phyloP scores from a whole-genome alignment of 73 alveolate genomes.

The Paramecium pentaurelia region DNA sequence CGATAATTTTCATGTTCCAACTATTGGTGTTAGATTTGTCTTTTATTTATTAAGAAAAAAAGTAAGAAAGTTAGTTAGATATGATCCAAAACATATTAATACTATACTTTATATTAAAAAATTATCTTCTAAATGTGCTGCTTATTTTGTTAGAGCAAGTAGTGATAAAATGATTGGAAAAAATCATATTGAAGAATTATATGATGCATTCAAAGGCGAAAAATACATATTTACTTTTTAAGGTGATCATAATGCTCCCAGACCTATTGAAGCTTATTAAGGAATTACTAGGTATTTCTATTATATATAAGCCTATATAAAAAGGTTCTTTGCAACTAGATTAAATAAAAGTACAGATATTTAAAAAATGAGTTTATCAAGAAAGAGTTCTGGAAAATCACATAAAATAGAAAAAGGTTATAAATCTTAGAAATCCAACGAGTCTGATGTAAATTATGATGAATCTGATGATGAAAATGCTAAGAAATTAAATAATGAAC shows the following conservation, averaged over 20 bases:
- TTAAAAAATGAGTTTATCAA: background rate
- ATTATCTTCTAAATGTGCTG: background rate
- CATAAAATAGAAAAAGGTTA: background rate
- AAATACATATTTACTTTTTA: background rate
- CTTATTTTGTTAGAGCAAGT: constrained; percentile 10
- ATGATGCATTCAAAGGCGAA: constrained; percentile 30
- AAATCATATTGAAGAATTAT: background rate
- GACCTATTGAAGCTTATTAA: constrained; percentile 28
- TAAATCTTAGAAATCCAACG: background rate
- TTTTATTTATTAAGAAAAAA: constrained; percentile 23
- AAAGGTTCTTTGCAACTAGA: constrained; percentile 36
- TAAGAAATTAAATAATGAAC: background rate
- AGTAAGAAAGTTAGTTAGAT: background rate
- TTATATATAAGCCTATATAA: background rate
- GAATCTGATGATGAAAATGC: constrained; percentile 44
- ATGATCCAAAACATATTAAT: constrained; percentile 33
- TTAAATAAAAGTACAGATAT: background rate
- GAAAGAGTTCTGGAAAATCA: constrained; percentile 6
- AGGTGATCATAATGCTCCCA: constrained; percentile 34
- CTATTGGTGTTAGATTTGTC: constrained; percentile 31
- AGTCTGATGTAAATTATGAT: constrained; percentile 20
- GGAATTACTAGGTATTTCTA: background rate
- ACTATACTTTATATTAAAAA: background rate
- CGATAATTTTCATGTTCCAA: constrained; percentile 38
- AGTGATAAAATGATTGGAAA: constrained; percentile 37